These are phyloP conservation scores for Fusarium humuli DNA, from an alignment of 2,329 filamentous ascomycete species.

Conservation along the genomic window DNA sequence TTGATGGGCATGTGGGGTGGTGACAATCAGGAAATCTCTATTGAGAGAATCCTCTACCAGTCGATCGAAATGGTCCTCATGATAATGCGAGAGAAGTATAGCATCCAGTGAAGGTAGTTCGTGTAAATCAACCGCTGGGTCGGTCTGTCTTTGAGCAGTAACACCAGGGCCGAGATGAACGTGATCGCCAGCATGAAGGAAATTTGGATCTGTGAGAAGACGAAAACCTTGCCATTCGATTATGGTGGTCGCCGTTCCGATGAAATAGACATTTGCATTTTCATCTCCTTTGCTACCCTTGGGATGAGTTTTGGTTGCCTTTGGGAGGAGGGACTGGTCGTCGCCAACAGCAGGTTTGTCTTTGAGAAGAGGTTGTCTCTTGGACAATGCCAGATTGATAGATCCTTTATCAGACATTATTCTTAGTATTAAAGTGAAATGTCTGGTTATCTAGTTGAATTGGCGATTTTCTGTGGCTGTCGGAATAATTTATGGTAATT, in stretches of 20 bases:
- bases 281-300: conserved; percentile 22
- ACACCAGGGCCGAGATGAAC: conserved; percentile 75
- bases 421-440: background rate
- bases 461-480: background rate
- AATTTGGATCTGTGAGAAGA: conserved; percentile 71
- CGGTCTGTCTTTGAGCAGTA: conserved; percentile 63
- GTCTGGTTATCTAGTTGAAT: background rate
- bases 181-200: conserved; percentile 73
- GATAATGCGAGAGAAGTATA: conserved; percentile 73
- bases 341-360: conserved; percentile 9
- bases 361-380: conserved; percentile 30
- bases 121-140: conserved; percentile 70
- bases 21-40: conserved; percentile 70
- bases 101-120: conserved; percentile 69
- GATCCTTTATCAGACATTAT: conserved; percentile 27
- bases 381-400: conserved; percentile 11
- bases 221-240: conserved; percentile 65
- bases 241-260: conserved; percentile 68
- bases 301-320: conserved; percentile 32
- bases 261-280: conserved; percentile 60
- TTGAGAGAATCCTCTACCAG: conserved; percentile 54
- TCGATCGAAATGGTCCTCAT: conserved; percentile 62
- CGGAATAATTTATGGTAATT: background rate
- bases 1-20: conserved; percentile 69
- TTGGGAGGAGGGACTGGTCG: conserved; percentile 16